Conservation (phyloP, 495 filamentous ascomycete genomes). For the Aspergillus panamensis region DNA sequence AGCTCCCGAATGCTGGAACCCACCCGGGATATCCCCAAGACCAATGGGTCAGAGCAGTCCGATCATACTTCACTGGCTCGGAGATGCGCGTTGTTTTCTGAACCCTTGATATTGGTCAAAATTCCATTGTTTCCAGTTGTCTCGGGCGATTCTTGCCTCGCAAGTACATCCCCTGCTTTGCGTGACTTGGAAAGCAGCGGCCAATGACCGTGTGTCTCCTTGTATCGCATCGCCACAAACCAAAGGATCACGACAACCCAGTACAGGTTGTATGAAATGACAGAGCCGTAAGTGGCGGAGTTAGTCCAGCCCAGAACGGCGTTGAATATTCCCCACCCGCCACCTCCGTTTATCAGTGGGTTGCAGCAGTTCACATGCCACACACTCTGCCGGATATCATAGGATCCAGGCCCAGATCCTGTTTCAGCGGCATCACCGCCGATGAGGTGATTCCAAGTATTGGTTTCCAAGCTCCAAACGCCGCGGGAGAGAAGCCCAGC, state of each 20-base stretch:
- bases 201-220: slow-evolving; percentile 61
- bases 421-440: slow-evolving; percentile 75
- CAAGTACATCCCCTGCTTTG: neutral
- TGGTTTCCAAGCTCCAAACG: slow-evolving; percentile 69
- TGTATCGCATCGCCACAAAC: slow-evolving; percentile 61
- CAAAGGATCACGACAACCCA: slow-evolving; percentile 60
- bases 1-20: neutral
- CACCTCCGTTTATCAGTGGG: slow-evolving; percentile 64
- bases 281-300: slow-evolving; percentile 73
- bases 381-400: slow-evolving; percentile 78
- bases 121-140: neutral
- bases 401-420: slow-evolving; percentile 78
- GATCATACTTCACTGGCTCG: slow-evolving; percentile 3
- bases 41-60: neutral
- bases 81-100: slow-evolving; percentile 1
- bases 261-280: slow-evolving; percentile 86
- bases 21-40: neutral
- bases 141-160: neutral
- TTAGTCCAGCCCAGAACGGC: slow-evolving; percentile 80
- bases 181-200: neutral
- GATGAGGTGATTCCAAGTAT: slow-evolving; percentile 60
- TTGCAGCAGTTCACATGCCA: slow-evolving; percentile 95
- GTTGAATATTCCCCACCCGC: slow-evolving; percentile 91
- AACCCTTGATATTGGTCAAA: neutral
- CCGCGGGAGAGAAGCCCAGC: slow-evolving; percentile 76